Percentiles rank a stretch among this genome's conserved stretches.
These are phyloP conservation scores for Copromyces sp. DNA, from an alignment of 495 filamentous ascomycete species.

Conservation along the genomic window DNA sequence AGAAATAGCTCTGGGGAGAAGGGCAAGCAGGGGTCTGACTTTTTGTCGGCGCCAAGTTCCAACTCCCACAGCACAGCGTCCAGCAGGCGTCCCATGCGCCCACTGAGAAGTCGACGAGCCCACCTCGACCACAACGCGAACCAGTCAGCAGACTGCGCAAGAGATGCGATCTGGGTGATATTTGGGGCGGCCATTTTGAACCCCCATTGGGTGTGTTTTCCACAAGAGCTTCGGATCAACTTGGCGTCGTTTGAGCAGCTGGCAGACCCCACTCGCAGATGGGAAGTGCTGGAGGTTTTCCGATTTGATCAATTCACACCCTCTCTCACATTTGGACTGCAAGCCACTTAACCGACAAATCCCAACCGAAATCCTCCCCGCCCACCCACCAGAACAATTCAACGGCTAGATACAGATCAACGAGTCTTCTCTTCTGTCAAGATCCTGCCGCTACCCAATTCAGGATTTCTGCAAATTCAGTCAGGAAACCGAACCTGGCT, in stretches of 20 bases:
- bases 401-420: neutral
- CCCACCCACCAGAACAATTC: neutral
- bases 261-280: conserved; percentile 1
- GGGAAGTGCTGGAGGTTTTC: neutral
- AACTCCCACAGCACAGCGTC: neutral
- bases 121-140: neutral
- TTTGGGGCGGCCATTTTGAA: neutral
- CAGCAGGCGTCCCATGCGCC: neutral
- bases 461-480: neutral
- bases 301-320: neutral
- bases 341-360: neutral
- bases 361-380: neutral
- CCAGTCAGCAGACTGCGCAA: neutral
- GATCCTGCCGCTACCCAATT: neutral
- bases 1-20: conserved; percentile 18
- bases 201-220: neutral
- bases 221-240: neutral
- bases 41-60: neutral
- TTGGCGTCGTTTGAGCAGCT: neutral
- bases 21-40: conserved; percentile 2
- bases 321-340: neutral
- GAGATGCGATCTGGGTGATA: neutral
- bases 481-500: neutral
- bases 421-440: neutral
- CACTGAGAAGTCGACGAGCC: neutral